Evolutionary conservation across 257 asterid genomes (phyloP).

Genomic region (Paulownia fortunei): DNA sequence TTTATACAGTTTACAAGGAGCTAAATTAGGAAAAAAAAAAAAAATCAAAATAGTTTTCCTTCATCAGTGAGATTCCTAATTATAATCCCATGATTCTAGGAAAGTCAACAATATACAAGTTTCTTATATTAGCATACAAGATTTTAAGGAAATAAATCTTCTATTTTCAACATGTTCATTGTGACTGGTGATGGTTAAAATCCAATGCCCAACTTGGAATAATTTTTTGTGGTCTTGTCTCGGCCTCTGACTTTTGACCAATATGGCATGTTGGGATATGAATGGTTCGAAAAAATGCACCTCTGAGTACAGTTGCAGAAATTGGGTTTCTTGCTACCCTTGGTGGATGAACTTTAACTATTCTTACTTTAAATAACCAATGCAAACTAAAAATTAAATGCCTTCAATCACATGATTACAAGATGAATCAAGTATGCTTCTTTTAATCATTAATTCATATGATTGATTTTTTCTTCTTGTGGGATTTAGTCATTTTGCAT

Average conservation of each 20-base stretch:
- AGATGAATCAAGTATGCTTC: not conserved
- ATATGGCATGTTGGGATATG: not conserved
- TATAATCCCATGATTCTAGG: not conserved
- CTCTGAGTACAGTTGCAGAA: constrained; percentile 3
- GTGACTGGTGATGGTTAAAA: not conserved
- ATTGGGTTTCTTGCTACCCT: not conserved
- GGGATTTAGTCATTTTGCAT: not conserved
- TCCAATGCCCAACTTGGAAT: not conserved
- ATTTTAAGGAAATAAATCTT: not conserved
- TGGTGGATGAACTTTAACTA: not conserved
- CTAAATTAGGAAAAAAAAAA: too few species aligned
- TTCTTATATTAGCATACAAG: not conserved
- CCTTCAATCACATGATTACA: constrained; percentile 1
- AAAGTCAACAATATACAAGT: not conserved
- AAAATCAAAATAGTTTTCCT: too few species aligned
- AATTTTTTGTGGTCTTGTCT: not conserved
- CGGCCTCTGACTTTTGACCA: not conserved
- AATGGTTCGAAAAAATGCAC: not conserved
- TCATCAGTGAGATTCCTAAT: too few species aligned
- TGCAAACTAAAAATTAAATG: not conserved
- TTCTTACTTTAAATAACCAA: not conserved
- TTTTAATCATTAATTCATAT: not conserved
- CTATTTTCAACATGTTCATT: not conserved
- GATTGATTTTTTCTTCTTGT: not conserved
- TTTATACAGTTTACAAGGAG: too few species aligned